Evolutionary conservation across 2,329 filamentous ascomycete genomes (phyloP).

Genomic region (Orbilia javanica): DNA sequence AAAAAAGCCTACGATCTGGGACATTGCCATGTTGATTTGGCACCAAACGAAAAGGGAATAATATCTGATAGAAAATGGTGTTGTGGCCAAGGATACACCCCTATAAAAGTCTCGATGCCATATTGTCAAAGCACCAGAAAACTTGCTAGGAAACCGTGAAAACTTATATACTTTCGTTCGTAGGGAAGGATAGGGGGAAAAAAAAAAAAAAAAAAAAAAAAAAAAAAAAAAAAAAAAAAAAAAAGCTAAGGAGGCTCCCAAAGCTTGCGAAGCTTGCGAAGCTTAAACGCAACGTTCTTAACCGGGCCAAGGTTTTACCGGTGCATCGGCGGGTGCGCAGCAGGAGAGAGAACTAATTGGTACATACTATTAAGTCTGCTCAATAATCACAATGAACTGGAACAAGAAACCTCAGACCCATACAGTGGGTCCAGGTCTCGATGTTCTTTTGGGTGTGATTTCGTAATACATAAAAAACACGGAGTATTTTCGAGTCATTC

Average conservation of each 20-base stretch:
- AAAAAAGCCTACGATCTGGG: conserved; percentile 22
- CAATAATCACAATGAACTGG: neutral
- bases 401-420: neutral
- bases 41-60: neutral
- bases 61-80: neutral
- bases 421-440: conserved; percentile 9
- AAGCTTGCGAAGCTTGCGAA: conserved; percentile 19
- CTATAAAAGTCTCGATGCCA: conserved; percentile 6
- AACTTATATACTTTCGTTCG: conserved; percentile 14
- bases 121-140: neutral
- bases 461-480: neutral
- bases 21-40: neutral
- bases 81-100: neutral
- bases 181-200: too few relatives aligned
- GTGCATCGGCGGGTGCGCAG: conserved; percentile 10
- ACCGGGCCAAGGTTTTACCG: conserved; percentile 10
- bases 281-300: conserved; percentile 13
- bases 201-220: neutral
- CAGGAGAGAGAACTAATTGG: neutral
- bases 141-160: neutral
- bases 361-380: neutral
- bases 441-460: neutral
- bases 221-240: neutral
- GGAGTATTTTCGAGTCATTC: conserved; percentile 3
- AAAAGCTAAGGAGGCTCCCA: conserved; percentile 1